A percentile compares a stretch with the other conserved stretches of the same genome.
Conservation (phyloP, 805 yeast species). For the Metschnikowia baotianmanensis region DNA sequence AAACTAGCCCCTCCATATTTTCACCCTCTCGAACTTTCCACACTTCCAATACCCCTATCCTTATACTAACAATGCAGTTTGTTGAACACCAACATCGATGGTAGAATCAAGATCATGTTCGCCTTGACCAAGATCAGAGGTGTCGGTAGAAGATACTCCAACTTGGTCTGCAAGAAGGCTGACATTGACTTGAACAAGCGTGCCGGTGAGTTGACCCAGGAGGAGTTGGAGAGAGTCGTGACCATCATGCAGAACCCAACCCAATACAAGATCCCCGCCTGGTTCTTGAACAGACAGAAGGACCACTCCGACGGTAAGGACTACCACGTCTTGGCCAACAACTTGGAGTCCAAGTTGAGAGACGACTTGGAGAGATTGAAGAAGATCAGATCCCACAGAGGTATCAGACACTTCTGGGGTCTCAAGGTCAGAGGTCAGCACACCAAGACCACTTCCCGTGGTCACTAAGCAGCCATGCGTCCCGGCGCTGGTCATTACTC, state of each 20-base stretch:
- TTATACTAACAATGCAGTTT: constrained; percentile 54
- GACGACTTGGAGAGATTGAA: constrained; percentile 99
- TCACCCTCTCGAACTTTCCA: neutral
- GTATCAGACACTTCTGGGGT: constrained; percentile 99
- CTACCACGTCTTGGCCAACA: constrained; percentile 98
- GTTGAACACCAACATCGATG: constrained; percentile 99
- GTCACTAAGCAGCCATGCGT: constrained; percentile 38
- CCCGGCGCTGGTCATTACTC: constrained; percentile 11
- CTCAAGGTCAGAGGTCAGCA: constrained; percentile 99
- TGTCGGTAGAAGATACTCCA: constrained; percentile 99
- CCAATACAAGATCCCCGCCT: constrained; percentile 98
- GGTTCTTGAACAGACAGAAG: constrained; percentile 97
- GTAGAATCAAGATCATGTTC: constrained; percentile 99
- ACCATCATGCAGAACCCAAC: constrained; percentile 99
- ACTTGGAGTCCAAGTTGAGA: constrained; percentile 98
- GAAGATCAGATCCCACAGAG: constrained; percentile 99
- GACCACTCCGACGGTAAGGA: constrained; percentile 99
- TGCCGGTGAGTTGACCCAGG: constrained; percentile 99
- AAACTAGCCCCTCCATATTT: too few relatives aligned
- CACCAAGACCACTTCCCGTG: constrained; percentile 99
- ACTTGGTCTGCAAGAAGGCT: constrained; percentile 99
- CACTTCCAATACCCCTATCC: neutral
- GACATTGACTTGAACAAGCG: constrained; percentile 98
- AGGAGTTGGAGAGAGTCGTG: constrained; percentile 99
- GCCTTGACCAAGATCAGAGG: constrained; percentile 99